Evolutionary conservation across 139 green algal genomes (phyloP), one percentile per base, ranked within the genome.

Genomic region (Chlorokybus atmophyticus): DNA sequence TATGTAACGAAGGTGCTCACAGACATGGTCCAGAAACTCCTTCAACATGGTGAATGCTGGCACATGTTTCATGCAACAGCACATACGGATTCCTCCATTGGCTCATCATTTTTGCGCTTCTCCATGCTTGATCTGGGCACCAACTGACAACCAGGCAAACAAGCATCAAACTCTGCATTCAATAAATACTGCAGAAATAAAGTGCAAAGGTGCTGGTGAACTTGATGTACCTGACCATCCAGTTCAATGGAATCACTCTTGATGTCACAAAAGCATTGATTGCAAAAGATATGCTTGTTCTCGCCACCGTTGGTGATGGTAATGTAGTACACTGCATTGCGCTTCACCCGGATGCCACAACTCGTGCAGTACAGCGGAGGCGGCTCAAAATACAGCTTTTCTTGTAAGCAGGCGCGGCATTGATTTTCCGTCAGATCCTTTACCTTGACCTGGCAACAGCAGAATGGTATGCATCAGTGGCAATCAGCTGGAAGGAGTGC

Each of bases 91-190:
- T 70, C 56, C 57, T 68, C 68, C 53, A 79, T 73, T 57, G 94
- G 83, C 50, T 94, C 85, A 48, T 94, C 86, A 52, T 97, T 99
- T 44, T 90, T 93, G 40, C 75, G 74, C 71, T 94, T 94, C 49
- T 80, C 64, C 51, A 94, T 62, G 6, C 79, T 72, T 0, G 47
- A 40, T 67, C 88, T 85, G 49, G n/a, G n/a, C n/a, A n/a, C n/a
- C n/a, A n/a, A n/a, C n/a, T n/a, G n/a, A n/a, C n/a, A n/a, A n/a
- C n/a, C n/a, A n/a, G n/a, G n/a, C n/a, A n/a, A n/a, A n/a, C n/a
- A n/a, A n/a, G n/a, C n/a, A n/a, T n/a, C n/a, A n/a, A n/a, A n/a
- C n/a, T n/a, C n/a, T n/a, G n/a, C n/a, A n/a, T n/a, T n/a, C n/a
- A n/a, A n/a, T n/a, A n/a, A n/a, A n/a, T n/a, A n/a, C n/a, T n/a